Evolutionary conservation across 2,329 filamentous ascomycete genomes (phyloP).

Genomic region (Colletotrichum costaricense): DNA sequence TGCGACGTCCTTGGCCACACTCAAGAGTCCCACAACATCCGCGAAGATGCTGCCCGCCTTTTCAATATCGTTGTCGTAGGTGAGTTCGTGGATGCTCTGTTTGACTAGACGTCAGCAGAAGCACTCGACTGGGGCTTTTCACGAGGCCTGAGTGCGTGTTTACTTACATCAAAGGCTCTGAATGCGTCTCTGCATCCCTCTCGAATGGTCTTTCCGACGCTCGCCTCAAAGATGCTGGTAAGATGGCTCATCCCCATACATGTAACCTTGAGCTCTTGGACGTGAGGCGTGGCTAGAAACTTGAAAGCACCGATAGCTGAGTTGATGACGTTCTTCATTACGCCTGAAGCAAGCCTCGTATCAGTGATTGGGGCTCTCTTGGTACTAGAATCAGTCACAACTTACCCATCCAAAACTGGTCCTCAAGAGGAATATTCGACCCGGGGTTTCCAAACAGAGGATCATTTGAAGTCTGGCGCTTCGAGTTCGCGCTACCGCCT

Average conservation of each 20-base stretch:
- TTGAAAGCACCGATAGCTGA: neutral
- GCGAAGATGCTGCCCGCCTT: neutral
- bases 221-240: neutral
- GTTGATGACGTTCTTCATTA: neutral
- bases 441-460: neutral
- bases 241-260: neutral
- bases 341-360: neutral
- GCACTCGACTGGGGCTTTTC: no score
- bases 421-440: neutral
- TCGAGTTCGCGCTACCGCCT: neutral
- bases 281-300: neutral
- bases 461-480: neutral
- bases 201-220: neutral
- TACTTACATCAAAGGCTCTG: neutral
- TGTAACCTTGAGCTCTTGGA: neutral
- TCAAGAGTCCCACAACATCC: neutral
- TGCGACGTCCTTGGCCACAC: neutral
- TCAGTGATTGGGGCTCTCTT: neutral
- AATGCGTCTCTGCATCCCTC: neutral
- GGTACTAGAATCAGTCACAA: neutral
- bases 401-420: slow-evolving; percentile 9
- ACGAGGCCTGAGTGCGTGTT: no score
- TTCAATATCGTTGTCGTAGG: slow-evolving; percentile 5
- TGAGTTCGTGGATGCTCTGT: neutral
- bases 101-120: no score